These are phyloP conservation scores for Cryoendolithus antarcticus DNA, from an alignment of 2,329 filamentous ascomycete genomes.

Conservation along the genomic window DNA sequence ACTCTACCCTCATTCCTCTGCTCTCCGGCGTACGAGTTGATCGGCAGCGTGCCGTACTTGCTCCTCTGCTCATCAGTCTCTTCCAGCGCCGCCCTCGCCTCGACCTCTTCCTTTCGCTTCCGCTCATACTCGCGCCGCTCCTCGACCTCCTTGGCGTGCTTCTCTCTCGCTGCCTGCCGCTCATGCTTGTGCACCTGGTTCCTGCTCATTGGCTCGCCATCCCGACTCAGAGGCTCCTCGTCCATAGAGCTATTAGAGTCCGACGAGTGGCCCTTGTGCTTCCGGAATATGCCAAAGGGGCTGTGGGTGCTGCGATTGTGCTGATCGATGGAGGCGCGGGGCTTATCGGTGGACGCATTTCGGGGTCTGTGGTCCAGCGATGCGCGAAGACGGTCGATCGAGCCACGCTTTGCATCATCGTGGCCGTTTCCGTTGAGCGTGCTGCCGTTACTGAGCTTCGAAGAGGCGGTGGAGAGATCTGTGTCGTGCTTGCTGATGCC, in stretches of 20 bases:
- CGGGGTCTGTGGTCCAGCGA: slow-evolving; percentile 2
- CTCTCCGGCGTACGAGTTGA: slow-evolving; percentile 46
- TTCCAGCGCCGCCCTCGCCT: slow-evolving; percentile 36
- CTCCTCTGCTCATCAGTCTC: slow-evolving; percentile 47
- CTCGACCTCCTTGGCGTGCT: slow-evolving; percentile 30
- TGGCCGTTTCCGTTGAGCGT: slow-evolving; percentile 11
- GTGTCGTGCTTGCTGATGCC: slow-evolving; percentile 6
- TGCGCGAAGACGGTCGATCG: slow-evolving; percentile 7
- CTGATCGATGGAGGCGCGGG: slow-evolving; percentile 14
- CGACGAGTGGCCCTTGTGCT: slow-evolving; percentile 17
- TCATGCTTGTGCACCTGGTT: slow-evolving; percentile 39
- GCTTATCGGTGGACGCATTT: background rate
- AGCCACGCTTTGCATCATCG: slow-evolving; percentile 3
- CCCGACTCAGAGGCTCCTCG: slow-evolving; percentile 33
- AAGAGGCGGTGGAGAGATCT: slow-evolving; percentile 13
- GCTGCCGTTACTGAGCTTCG: slow-evolving; percentile 13
- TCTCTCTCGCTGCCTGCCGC: slow-evolving; percentile 32
- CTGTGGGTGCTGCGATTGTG: slow-evolving; percentile 19
- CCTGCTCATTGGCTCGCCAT: slow-evolving; percentile 37
- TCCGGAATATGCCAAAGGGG: slow-evolving; percentile 22
- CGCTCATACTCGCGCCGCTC: slow-evolving; percentile 33
- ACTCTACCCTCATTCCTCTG: slow-evolving; percentile 36
- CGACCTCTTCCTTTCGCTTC: slow-evolving; percentile 36
- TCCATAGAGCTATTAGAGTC: slow-evolving; percentile 23
- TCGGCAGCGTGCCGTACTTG: slow-evolving; percentile 45